Evolutionary conservation across 805 yeast species (phyloP), one percentile per base, ranked within the genome.

Genomic region (Wickerhamiella shivajii): DNA sequence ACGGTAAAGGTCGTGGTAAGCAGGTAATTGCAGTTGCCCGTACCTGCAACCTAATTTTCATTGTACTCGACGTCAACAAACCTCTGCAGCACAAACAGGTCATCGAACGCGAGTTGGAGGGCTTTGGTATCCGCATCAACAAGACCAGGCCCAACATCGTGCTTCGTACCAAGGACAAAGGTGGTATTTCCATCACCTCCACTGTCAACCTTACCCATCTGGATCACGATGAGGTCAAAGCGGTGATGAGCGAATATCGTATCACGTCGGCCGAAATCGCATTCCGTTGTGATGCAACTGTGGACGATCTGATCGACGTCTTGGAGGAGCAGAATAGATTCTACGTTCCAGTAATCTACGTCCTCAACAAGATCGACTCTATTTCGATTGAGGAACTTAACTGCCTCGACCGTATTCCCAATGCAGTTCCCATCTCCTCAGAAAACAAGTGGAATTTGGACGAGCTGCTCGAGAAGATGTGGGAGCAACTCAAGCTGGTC

Each of bases 11-110:
- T 53, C 74, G 98, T 60, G 97, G 98, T 48, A 71, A 93, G 52
- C 98, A 90, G 60, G 98, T 90, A 36, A 90, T 90, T 59, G 98
- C 98, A 2, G 98, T 90, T 39, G 97, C 97, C n/a, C 71, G 98
- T 59, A 83, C 96, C 3, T 92, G 95, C 55, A 85, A 90, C 54
- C 63, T 90, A 49, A 69, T 90, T 32, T 90, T 90, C 56, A 80
- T 90, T 52, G 93, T 90, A 3, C 63, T 90, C 50, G 99, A 90
- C 56, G 98, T 90, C 37, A 83, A 84, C 60, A 90, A 90, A 53
- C 98, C 98, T 3, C 66, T 90, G 47, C 85, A 78, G 42, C 97
- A 90, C 58, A 90, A 90, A 53, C 78, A 75, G 53, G 77, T 90
- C 51, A 84, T 90, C 40, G 99, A 90, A 59, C 73, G 77, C 47